These are phyloP conservation scores for Camellia sinensis DNA, from an alignment of 148 eudicot species.

Conservation along the genomic window DNA sequence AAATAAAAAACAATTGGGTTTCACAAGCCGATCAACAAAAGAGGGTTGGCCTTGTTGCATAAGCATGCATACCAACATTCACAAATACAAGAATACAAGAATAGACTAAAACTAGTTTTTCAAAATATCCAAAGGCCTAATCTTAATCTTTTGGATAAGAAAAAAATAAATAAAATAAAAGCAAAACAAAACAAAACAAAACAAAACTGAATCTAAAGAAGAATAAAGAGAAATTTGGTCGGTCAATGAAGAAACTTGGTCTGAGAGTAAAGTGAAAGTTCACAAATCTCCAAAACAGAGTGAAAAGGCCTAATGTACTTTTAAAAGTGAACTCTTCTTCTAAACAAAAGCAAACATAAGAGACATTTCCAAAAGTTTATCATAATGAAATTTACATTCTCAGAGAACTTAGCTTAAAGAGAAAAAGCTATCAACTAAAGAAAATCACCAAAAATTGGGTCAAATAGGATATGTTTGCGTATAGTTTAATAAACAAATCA, in stretches of 20 bases:
- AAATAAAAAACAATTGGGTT: background rate
- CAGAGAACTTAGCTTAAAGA: slow-evolving; percentile 23
- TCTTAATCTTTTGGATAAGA: background rate
- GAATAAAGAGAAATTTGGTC: slow-evolving; percentile 28
- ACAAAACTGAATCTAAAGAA: background rate
- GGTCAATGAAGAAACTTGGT: slow-evolving; percentile 13
- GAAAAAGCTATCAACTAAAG: background rate
- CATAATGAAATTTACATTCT: slow-evolving; percentile 13
- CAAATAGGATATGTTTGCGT: background rate
- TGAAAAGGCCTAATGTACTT: slow-evolving; percentile 18
- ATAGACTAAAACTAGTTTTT: background rate
- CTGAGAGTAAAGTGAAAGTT: slow-evolving; percentile 14
- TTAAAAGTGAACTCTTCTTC: slow-evolving; percentile 44
- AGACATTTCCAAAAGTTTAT: background rate
- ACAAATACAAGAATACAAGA: slow-evolving; percentile 2
- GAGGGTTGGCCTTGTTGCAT: background rate
- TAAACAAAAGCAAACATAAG: slow-evolving; percentile 42
- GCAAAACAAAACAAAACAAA: too few species aligned
- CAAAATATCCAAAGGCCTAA: slow-evolving; percentile 19
- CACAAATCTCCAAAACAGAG: slow-evolving; percentile 16
- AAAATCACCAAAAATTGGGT: background rate
- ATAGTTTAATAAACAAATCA: slow-evolving; percentile 1
- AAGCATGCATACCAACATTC: background rate
- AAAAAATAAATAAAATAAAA: background rate
- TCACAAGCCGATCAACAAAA: background rate